Percentiles rank a stretch among this genome's conserved stretches.
These are phyloP conservation scores for Colletotrichum sp. DNA, from an alignment of 2,329 filamentous ascomycete species.

Conservation along the genomic window DNA sequence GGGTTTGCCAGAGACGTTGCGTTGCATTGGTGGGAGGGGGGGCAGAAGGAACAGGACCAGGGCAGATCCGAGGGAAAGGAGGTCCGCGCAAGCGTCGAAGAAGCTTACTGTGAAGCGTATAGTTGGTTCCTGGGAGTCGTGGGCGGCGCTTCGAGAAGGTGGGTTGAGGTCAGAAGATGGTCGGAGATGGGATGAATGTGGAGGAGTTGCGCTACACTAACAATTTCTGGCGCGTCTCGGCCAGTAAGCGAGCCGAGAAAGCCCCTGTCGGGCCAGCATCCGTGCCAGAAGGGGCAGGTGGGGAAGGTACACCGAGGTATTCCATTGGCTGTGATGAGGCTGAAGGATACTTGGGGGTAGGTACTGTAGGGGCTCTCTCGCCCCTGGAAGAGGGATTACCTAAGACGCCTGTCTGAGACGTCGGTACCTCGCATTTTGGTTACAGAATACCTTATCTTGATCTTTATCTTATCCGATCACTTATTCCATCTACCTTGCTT, in stretches of 20 bases:
- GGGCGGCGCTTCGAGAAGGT: constrained; percentile 11
- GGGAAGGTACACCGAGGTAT: neutral
- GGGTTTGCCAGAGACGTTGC: constrained; percentile 8
- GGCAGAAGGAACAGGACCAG: neutral
- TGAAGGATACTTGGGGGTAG: neutral
- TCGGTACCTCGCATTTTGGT: neutral
- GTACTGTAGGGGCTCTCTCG: neutral
- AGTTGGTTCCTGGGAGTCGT: neutral
- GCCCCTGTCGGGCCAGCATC: neutral
- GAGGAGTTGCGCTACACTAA: constrained; percentile 21
- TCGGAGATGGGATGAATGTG: constrained; percentile 16
- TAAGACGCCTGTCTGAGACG: neutral
- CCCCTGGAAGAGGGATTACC: neutral
- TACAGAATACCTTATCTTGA: neutral
- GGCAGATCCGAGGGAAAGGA: neutral
- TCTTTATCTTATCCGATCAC: neutral
- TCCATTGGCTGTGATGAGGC: neutral
- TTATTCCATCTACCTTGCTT: neutral
- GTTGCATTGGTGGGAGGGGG: neutral
- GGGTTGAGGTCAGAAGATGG: constrained; percentile 11
- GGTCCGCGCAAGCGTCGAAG: neutral
- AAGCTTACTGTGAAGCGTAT: constrained; percentile 8
- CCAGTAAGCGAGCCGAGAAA: constrained; percentile 19
- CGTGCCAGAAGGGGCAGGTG: neutral
- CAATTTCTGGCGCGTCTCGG: constrained; percentile 19